Conservation (phyloP, 768 basidiomycete species). For the Russula lepida region DNA sequence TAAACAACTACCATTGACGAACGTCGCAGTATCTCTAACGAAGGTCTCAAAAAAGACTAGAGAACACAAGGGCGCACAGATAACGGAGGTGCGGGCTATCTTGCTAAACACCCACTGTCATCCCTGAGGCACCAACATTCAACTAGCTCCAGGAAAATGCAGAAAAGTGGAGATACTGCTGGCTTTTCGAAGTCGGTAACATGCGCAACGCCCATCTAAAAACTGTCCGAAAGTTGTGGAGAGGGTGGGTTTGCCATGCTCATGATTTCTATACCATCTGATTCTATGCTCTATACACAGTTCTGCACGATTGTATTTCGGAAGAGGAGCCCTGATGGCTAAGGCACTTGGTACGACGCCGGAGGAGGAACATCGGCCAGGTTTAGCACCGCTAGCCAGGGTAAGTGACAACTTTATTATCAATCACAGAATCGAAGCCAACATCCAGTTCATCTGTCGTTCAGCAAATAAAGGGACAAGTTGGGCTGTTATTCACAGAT, state of each 20-base stretch:
- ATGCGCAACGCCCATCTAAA: conserved; percentile 95
- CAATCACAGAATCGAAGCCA: neutral
- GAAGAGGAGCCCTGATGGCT: conserved; percentile 82
- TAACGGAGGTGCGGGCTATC: conserved; percentile 53
- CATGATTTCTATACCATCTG: neutral
- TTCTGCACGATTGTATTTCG: conserved; percentile 87
- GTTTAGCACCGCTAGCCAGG: conserved; percentile 70
- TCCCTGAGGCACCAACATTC: conserved; percentile 1
- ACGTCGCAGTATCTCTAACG: conserved; percentile 70
- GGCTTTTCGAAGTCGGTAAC: conserved; percentile 90
- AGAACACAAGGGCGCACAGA: conserved; percentile 79
- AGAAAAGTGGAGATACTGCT: conserved; percentile 92
- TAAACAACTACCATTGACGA: conserved; percentile 15
- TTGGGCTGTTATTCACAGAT: conserved; percentile 89
- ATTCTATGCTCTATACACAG: conserved; percentile 32
- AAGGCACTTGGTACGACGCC: conserved; percentile 85
- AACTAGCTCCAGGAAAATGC: conserved; percentile 68
- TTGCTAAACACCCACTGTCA: neutral
- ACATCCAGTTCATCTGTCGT: neutral
- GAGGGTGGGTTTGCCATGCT: conserved; percentile 50
- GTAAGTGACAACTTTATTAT: conserved; percentile 33
- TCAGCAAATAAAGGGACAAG: conserved; percentile 91
- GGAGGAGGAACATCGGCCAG: conserved; percentile 78
- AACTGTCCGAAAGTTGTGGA: conserved; percentile 89
- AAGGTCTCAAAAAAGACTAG: conserved; percentile 91